These are phyloP conservation scores for Diaporthe sp. DNA, from an alignment of 2,329 filamentous ascomycete species.

Conservation along the genomic window DNA sequence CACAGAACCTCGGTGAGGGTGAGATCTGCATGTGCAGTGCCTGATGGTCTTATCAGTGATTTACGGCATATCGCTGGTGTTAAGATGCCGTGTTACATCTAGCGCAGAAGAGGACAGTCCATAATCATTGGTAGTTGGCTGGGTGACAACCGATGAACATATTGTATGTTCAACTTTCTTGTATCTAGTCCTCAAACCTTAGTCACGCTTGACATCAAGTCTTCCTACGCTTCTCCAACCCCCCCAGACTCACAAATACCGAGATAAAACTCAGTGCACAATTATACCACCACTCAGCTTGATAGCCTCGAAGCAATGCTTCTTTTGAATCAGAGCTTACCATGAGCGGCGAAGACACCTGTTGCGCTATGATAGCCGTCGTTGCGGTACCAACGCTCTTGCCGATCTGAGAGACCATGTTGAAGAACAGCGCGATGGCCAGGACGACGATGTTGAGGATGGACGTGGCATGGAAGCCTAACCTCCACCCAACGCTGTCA, in stretches of 20 bases:
- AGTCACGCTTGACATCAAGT: neutral
- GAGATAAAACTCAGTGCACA: neutral
- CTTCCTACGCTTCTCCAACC: constrained; percentile 1
- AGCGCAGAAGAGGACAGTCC: neutral
- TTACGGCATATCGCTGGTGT: neutral
- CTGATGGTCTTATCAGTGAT: no score
- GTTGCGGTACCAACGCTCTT: constrained; percentile 66
- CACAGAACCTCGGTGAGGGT: no score
- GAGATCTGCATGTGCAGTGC: no score
- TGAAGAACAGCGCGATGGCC: constrained; percentile 64
- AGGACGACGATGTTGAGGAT: neutral
- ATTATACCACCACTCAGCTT: constrained; percentile 1
- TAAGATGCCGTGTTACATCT: neutral
- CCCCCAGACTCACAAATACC: constrained; percentile 1
- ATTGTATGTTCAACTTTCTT: neutral
- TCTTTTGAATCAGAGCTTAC: neutral
- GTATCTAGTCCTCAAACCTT: neutral
- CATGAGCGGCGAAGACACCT: constrained; percentile 47
- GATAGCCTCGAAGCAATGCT: neutral
- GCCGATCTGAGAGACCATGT: constrained; percentile 70
- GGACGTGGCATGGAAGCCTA: neutral
- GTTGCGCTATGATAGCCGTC: constrained; percentile 60
- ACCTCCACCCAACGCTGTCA: constrained; percentile 61
- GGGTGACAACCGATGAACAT: neutral
- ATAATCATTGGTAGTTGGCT: no score